A percentile compares a stretch with the other conserved stretches of the same genome.
Conservation (phyloP, 225 moss, liverwort and hornwort genomes). For the Polytrichum commune region DNA sequence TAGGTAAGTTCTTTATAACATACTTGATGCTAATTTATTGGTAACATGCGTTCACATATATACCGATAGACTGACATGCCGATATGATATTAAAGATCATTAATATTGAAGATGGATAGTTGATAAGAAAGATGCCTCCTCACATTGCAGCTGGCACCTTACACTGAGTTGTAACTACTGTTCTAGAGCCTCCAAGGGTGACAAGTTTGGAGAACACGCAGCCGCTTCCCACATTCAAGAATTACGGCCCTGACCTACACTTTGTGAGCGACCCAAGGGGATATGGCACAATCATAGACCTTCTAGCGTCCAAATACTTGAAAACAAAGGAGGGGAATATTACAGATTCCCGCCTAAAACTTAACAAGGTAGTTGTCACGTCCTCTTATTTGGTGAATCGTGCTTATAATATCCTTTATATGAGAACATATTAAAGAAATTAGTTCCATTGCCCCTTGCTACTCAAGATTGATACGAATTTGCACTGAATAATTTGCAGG, state of each 20-base stretch:
- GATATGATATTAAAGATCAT: no score
- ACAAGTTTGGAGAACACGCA: constrained; percentile 77
- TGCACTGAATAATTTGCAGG: constrained; percentile 29
- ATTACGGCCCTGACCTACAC: constrained; percentile 52
- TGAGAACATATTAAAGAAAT: no score
- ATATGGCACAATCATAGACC: constrained; percentile 39
- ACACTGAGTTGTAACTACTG: background rate
- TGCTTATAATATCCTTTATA: no score
- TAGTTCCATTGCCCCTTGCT: background rate
- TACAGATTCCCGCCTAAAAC: constrained; percentile 49
- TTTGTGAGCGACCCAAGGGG: constrained; percentile 69
- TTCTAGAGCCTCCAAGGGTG: constrained; percentile 51
- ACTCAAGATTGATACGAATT: background rate
- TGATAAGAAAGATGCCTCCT: no score
- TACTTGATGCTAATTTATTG: no score
- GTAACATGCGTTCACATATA: no score
- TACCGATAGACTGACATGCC: no score
- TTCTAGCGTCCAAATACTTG: constrained; percentile 43
- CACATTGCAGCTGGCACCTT: no score
- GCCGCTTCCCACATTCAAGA: constrained; percentile 45
- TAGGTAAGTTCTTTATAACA: no score
- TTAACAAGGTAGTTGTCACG: constrained; percentile 41
- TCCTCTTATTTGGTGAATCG: background rate
- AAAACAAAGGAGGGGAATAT: constrained; percentile 29
- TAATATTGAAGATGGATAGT: no score